Base-by-base conservation (phyloP, 495 filamentous ascomycete species). In the Aspergillus sclerotiicarbonarius region DNA sequence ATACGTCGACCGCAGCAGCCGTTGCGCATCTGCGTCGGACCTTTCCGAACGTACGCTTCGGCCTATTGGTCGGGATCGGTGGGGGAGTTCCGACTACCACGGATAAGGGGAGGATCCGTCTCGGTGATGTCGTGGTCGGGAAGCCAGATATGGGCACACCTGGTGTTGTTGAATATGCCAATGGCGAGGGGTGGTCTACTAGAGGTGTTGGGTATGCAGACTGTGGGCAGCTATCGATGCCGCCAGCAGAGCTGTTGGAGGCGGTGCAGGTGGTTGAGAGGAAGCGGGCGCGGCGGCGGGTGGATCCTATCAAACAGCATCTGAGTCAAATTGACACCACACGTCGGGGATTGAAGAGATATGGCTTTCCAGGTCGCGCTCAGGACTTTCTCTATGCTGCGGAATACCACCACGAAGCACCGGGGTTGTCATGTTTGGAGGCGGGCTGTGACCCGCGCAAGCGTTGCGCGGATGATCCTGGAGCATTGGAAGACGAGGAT, bases 121-220 rank as follows among this genome's bases (percentile, higher is more conserved):
- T 71, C 9, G 70, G 70, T 0, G 59, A 73, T 64, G 61, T 71
- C 19, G 69, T 71, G 21, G 68, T 71, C 6, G 70, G 69, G 56
- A 63, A 71, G 47, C 69, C 66, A 3, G 51, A 32, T 16, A 56
- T 57, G 16, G 44, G 35, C 16, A 58, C 65, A 44, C 60, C 62
- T 12, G 66, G 70, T 1, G 66, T 35, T 7, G 32, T 71, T 5
- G 63, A 69, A 43, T 70, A 64, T 44, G 56, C 33, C 13, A 37
- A 25, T 25, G 2, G 2, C 5, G 2, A 25, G 25, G 25, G 5
- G 5, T 25, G 25, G 25, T 25, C 25, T 25, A 5, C 2, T 25
- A 5, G 25, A 25, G 2, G 25, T 2, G 2, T 5, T 25, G 5
- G 25, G 1, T 15, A 37, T 37, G 66, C 52, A 21, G 53, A 41